A percentile compares a stretch with the other conserved stretches of the same genome.
Evolutionary conservation across 2,329 filamentous ascomycete genomes (phyloP).

Genomic region (Neonectria neomacrospora): DNA sequence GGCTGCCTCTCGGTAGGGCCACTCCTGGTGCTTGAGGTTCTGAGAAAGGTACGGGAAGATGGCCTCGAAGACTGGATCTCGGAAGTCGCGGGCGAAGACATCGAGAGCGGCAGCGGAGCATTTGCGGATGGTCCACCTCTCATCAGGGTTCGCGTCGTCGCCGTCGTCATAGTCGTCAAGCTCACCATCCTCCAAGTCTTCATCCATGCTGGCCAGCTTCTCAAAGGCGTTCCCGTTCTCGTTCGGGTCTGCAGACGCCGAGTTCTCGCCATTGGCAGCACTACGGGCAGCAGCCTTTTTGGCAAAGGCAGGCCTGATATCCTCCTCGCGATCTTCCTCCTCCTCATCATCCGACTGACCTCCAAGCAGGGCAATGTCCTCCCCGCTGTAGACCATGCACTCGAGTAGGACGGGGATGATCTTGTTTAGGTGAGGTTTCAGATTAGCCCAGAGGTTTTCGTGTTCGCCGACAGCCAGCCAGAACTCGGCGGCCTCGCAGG

Average conservation of each 20-base stretch:
- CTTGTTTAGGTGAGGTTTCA: conserved; percentile 82
- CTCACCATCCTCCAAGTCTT: conserved; percentile 88
- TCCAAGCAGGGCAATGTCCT: conserved; percentile 88
- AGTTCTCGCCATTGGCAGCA: conserved; percentile 62
- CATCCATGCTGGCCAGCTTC: conserved; percentile 70
- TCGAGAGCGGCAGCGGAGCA: conserved; percentile 96
- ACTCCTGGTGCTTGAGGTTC: conserved; percentile 88
- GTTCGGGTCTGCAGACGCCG: conserved; percentile 61
- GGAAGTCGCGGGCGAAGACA: conserved; percentile 91
- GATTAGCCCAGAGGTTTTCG: conserved; percentile 77
- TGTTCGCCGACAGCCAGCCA: conserved; percentile 96
- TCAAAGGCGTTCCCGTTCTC: conserved; percentile 66
- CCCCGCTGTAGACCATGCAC: conserved; percentile 96
- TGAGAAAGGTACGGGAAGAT: conserved; percentile 93
- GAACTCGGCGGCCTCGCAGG: conserved; percentile 95
- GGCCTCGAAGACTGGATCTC: conserved; percentile 86
- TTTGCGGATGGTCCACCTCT: conserved; percentile 94
- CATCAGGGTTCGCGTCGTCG: conserved; percentile 85
- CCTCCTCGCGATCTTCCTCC: conserved; percentile 87
- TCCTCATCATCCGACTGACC: conserved; percentile 91
- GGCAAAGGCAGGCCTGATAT: conserved; percentile 93
- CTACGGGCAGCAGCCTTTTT: conserved; percentile 70
- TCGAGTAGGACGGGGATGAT: conserved; percentile 92
- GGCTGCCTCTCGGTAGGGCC: conserved; percentile 92
- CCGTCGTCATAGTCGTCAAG: conserved; percentile 80